Evolutionary conservation across 192 early-diverging fungal genomes (phyloP), one percentile per base, ranked within the genome.

Genomic region (Coemansia sp.): DNA sequence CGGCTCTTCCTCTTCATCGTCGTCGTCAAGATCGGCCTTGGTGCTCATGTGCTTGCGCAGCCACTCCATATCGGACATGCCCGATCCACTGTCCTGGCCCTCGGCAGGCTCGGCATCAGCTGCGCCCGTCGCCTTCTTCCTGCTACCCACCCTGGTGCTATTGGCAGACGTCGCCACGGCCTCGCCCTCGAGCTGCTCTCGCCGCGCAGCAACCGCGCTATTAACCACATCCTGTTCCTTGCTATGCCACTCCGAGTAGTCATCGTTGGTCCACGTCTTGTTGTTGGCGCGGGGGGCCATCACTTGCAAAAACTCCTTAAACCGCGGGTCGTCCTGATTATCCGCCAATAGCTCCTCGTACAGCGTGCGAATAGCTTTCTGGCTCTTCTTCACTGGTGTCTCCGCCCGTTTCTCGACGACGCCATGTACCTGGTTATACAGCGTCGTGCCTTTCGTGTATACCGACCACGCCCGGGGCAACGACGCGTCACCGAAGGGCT

Each of bases 231-330:
- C 72, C 51, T 73, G 54, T 63, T 83, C 80, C 29, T 66, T 68
- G 5, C 66, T 64, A 51, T 83, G 59, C 80, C 71, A 83, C 36
- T 70, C 72, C 3, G 67, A 59, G 31, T 79, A 81, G 70, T 97
- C 95, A 62, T 99, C 95, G 78, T 99, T 97, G 4, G 90, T 88
- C 97, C 97, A 98, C 3, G 94, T 93, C 68, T 88, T 86, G 56
- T 86, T 86, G 27, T 84, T 87, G 1, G 89, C 85, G 31, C 95
- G 88, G 4, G 94, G 91, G 36, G 88, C 72, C 94, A 97, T 95
- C 10, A 96, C 93, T 67, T 94, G 89, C 72, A 97, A 73, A 71
- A 90, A 93, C 74, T 99, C 97, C 59, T 89, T 86, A 59, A 99
- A 87, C 65, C 93, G 90, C 14, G 91, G 88, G 73, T 99, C 92